phyloP scores from a whole-genome alignment of 2,329 filamentous ascomycete genomes.

The Fusarium tupiense region DNA sequence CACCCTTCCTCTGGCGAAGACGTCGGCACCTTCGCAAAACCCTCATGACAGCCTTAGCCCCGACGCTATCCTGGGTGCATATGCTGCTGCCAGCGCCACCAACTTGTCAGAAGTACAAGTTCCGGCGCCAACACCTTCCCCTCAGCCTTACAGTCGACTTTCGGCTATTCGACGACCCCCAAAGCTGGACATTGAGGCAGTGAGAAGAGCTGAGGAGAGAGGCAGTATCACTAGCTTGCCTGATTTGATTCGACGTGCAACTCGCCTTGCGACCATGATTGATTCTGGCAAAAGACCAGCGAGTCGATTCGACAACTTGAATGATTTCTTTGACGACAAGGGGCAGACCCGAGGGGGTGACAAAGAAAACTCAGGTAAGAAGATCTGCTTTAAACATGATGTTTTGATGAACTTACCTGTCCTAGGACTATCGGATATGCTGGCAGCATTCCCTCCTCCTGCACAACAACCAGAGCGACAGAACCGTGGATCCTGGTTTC shows the following conservation, averaged over 20 bases:
- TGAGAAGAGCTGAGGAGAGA: slow-evolving; percentile 81
- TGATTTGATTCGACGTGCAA: slow-evolving; percentile 90
- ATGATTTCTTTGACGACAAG: slow-evolving; percentile 60
- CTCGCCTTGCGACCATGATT: slow-evolving; percentile 84
- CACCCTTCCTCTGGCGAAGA: slow-evolving; percentile 48
- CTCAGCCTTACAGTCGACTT: slow-evolving; percentile 53
- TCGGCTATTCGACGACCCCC: slow-evolving; percentile 74
- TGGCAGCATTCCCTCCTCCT: slow-evolving; percentile 72
- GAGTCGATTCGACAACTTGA: slow-evolving; percentile 65
- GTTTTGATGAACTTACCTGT: slow-evolving; percentile 56
- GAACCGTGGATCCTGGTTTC: slow-evolving; percentile 59
- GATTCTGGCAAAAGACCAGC: slow-evolving; percentile 78
- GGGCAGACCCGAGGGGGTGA: slow-evolving; percentile 51
- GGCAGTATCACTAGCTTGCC: slow-evolving; percentile 92
- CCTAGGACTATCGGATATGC: slow-evolving; percentile 70
- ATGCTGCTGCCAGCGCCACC: slow-evolving; percentile 59
- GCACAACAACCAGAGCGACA: slow-evolving; percentile 58
- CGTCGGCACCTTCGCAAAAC: slow-evolving; percentile 23
- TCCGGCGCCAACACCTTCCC: slow-evolving; percentile 43
- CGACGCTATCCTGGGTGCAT: slow-evolving; percentile 61
- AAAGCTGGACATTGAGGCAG: slow-evolving; percentile 82
- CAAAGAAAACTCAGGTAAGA: slow-evolving; percentile 52
- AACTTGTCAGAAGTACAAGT: slow-evolving; percentile 49
- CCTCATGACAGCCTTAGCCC: slow-evolving; percentile 48
- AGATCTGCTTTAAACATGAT: slow-evolving; percentile 34